Conservation (phyloP, 2,329 filamentous ascomycete genomes). For the Colletotrichum liriopes region DNA sequence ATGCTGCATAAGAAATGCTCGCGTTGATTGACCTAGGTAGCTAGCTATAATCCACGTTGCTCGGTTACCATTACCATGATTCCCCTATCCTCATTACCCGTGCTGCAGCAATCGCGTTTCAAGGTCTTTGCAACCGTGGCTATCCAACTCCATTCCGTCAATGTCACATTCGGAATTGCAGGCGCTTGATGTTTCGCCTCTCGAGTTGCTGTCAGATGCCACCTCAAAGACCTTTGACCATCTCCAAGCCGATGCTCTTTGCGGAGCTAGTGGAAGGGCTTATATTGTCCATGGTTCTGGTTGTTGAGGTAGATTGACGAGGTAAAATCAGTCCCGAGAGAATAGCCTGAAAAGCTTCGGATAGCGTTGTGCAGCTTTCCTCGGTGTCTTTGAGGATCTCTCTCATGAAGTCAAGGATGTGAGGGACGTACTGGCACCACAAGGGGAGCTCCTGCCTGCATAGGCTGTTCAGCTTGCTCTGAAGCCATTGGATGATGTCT, state of each 20-base stretch:
- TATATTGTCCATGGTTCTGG: no score
- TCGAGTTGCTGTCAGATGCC: no score
- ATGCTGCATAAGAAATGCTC: not conserved
- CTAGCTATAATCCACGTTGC: conserved; percentile 28
- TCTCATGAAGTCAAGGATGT: not conserved
- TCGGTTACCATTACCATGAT: not conserved
- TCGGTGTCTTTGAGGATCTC: not conserved
- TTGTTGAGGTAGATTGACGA: not conserved
- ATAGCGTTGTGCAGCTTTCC: not conserved
- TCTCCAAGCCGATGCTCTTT: no score
- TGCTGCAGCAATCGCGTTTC: not conserved
- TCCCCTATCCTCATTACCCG: not conserved
- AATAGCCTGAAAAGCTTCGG: not conserved
- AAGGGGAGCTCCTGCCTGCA: not conserved
- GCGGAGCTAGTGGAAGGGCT: no score
- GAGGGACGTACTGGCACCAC: not conserved
- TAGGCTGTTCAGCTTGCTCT: not conserved
- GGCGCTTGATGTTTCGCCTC: no score
- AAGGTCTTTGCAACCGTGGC: not conserved
- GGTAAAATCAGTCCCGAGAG: not conserved
- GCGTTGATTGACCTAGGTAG: conserved; percentile 12
- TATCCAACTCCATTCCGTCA: not conserved
- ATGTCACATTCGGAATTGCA: not conserved
- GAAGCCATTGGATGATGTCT: not conserved
- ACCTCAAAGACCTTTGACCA: no score